Evolutionary conservation across 2,329 filamentous ascomycete genomes (phyloP).

Genomic region (Cladosporium sp.): DNA sequence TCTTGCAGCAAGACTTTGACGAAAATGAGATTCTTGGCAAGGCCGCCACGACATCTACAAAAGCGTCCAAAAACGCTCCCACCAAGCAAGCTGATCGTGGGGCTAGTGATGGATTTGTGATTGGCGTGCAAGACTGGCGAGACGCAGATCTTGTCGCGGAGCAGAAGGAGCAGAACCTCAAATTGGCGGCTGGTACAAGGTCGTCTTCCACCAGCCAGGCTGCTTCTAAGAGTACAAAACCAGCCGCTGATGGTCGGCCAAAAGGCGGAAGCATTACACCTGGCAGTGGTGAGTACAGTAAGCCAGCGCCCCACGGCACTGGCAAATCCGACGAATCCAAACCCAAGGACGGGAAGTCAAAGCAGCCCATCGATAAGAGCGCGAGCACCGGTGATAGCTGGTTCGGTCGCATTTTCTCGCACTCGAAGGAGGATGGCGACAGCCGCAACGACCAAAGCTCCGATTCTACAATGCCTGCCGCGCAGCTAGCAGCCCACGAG

Average conservation of each 20-base stretch:
- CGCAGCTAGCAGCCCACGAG: neutral
- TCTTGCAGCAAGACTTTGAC: slow-evolving; percentile 62
- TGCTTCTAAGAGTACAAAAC: slow-evolving; percentile 24
- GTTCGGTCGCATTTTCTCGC: slow-evolving; percentile 23
- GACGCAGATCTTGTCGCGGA: slow-evolving; percentile 66
- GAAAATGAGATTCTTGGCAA: slow-evolving; percentile 47
- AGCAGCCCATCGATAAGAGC: slow-evolving; percentile 15
- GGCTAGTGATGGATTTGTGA: slow-evolving; percentile 63
- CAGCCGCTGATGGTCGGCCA: slow-evolving; percentile 36
- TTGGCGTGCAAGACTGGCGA: slow-evolving; percentile 83
- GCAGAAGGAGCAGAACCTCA: slow-evolving; percentile 26
- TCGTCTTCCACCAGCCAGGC: slow-evolving; percentile 15
- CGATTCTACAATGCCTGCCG: neutral
- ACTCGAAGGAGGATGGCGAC: neutral
- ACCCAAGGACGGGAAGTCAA: slow-evolving; percentile 5
- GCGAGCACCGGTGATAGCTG: slow-evolving; percentile 20
- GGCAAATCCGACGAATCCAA: slow-evolving; percentile 12
- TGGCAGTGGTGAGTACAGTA: slow-evolving; percentile 65
- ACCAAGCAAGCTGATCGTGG: slow-evolving; percentile 17
- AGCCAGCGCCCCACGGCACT: slow-evolving; percentile 31
- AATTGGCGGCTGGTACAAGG: slow-evolving; percentile 22
- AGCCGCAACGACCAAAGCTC: neutral
- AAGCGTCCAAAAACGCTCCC: slow-evolving; percentile 28
- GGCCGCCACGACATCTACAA: slow-evolving; percentile 16
- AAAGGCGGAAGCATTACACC: slow-evolving; percentile 66